These are phyloP conservation scores for Xerocomellus dryophilus DNA, from an alignment of 768 basidiomycete genomes.

Conservation along the genomic window DNA sequence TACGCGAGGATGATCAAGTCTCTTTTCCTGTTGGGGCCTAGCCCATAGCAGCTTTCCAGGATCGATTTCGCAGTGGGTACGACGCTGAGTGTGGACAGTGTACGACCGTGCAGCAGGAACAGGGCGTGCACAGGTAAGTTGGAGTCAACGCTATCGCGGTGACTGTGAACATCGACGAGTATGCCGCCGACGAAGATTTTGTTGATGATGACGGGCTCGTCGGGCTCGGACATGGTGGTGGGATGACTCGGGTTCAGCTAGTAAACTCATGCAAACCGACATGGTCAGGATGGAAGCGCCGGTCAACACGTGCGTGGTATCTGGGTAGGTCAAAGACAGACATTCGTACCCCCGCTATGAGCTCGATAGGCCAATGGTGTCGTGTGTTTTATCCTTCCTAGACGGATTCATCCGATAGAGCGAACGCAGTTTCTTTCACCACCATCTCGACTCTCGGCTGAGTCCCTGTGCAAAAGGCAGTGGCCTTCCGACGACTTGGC, in stretches of 20 bases:
- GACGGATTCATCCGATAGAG: no score
- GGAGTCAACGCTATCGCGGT: slow-evolving; percentile 13
- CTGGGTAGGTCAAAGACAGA: no score
- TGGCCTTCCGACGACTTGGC: no score
- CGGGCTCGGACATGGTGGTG: slow-evolving; percentile 18
- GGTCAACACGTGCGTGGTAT: no score
- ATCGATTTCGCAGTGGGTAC: slow-evolving; percentile 18
- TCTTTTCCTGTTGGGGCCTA: slow-evolving; percentile 12
- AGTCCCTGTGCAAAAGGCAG: neutral
- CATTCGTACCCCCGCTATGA: no score
- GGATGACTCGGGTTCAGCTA: neutral
- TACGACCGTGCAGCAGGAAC: slow-evolving; percentile 31
- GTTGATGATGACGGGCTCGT: slow-evolving; percentile 10
- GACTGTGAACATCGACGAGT: slow-evolving; percentile 24
- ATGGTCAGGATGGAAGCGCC: neutral
- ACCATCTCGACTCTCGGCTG: neutral
- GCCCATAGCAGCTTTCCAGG: slow-evolving; percentile 19
- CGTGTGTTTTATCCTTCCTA: no score
- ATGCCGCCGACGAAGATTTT: slow-evolving; percentile 27
- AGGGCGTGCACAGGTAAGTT: slow-evolving; percentile 25
- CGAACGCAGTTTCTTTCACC: no score
- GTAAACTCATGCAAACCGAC: neutral
- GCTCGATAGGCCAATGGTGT: no score
- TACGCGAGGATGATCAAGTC: slow-evolving; percentile 29
- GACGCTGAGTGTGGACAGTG: slow-evolving; percentile 9